Base-by-base conservation (phyloP, 2,329 filamentous ascomycete genomes). In the Colletotrichum graminicola region DNA sequence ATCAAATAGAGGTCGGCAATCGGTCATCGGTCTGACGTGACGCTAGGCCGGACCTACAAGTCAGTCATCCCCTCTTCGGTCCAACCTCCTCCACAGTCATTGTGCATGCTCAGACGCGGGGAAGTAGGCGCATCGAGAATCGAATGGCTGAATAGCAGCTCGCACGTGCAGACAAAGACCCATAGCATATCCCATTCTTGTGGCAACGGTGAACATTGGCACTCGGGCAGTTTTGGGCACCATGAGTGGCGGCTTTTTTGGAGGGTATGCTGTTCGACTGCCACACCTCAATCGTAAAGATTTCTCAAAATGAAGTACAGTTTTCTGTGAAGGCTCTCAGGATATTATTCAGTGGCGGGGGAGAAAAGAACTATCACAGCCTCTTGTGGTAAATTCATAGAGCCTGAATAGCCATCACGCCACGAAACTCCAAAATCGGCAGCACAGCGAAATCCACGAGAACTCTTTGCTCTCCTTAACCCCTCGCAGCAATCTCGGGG, bases 51-150 rank as follows among this genome's bases (percentile, higher is more conserved):
- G 8, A 7, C 41, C 55, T 39, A 21, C 51, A 39, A 8, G n/a
- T 23, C 32, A 32, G 39, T 45, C 7, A 12, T n/a, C n/a, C 12
- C 62, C 62, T 66, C 61, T 52, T 67, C 45, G 43, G 29, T 14
- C 45, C 59, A 62, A 51, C 34, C 39, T 64, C 54, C 36, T 64
- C 54, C 36, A 34, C 54, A 69, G 52, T 23, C 57, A 43, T 49
- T 29, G 51, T 65, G 45, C 62, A 34, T 49, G 29, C 45, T 36
- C 36, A 32, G 2, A 69, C 62, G 62, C 66, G 62, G 62, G 66
- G 66, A 36, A 32, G 26, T 23, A 43, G 43, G 10, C 7, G 41
- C 61, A 2, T 62, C 45, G 66, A 69, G 54, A 21, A 43, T n/a
- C 8, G 43, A 29, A 47, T 69, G 54, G 18, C 45, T 34, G 36